A percentile compares a stretch with the other conserved stretches of the same genome.
Evolutionary conservation across 164 flowering plant genomes (phyloP).

Genomic region (Dillenia suffruticosa): DNA sequence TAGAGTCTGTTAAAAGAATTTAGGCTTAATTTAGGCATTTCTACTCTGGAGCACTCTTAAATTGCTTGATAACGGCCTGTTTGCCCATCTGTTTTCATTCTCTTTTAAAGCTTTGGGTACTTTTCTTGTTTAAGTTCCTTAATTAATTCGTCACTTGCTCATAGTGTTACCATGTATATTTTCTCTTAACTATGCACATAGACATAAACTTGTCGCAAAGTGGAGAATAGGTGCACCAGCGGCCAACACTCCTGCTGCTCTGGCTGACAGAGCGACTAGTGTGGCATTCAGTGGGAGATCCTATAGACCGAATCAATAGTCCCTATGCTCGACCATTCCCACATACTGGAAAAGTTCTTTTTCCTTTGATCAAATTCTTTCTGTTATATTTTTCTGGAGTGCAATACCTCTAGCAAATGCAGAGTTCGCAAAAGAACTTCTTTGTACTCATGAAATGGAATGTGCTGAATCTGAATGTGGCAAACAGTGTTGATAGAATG

Average conservation of each 20-base stretch:
- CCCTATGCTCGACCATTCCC: neutral
- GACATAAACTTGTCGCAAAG: constrained; percentile 54
- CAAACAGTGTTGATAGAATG: too few relatives aligned
- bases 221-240: constrained; percentile 54
- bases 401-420: too few relatives aligned
- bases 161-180: too few relatives aligned
- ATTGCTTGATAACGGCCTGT: constrained; percentile 44
- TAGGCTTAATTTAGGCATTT: too few relatives aligned
- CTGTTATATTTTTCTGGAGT: too few relatives aligned
- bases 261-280: constrained; percentile 37
- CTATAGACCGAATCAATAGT: constrained; percentile 41
- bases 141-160: neutral
- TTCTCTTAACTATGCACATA: constrained; percentile 29
- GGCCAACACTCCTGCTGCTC: constrained; percentile 13
- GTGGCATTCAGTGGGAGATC: constrained; percentile 69
- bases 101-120: neutral
- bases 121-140: constrained; percentile 9
- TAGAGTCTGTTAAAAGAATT: too few relatives aligned
- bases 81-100: neutral
- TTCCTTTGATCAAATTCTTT: too few relatives aligned
- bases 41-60: too few relatives aligned
- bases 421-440: too few relatives aligned
- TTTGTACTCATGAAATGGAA: too few relatives aligned
- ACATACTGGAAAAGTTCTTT: too few relatives aligned
- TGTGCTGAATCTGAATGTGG: too few relatives aligned